Base-by-base conservation (phyloP, 2,329 filamentous ascomycete genomes). In the Colletotrichum sp. region DNA sequence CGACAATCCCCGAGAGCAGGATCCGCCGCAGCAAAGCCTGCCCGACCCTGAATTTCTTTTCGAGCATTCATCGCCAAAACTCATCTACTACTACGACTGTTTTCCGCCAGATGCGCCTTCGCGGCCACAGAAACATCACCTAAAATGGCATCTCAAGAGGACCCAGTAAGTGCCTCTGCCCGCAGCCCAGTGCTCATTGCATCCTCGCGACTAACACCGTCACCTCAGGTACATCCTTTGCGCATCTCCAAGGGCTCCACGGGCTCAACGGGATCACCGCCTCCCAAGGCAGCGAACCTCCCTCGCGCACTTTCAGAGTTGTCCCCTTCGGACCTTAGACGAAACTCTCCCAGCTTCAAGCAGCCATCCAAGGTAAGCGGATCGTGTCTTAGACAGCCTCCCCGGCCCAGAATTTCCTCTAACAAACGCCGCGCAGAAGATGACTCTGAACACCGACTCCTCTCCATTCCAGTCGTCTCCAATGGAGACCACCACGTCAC, bases 311-410 rank as follows among this genome's bases (percentile, higher is more conserved):
- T 99, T 79, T 95, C 95, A 77, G 97, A 99, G 88, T 93, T 99
- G 82, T 95, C 94, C 80, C 94, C 95, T 68, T 94, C 94, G 77
- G 95, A 96, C 86, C 93, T 93, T 85, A 92, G 96, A 83, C 92
- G 96, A 81, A 99, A 99, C 88, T 98, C 96, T 67, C 96, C 96
- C 69, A 98, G 94, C 88, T 98, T 94, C 92, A 96, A 94, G 81
- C 94, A 96, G 84, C 81, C 93, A 95, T 84, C 86, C 88, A 95
- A 94, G 91, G 94, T 96, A 89, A 84, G 85, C 78, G 79, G 32
- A 62, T 59, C 72, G 68, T 78, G 76, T 78, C 77, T 79, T 76
- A 80, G 77, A 73, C 72, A 75, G 28, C 6, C 55, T 26, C 62
- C 44, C 62, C 39, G 44, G 44, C 18, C 68, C 15, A 57, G 71